Evolutionary conservation across 257 asterid species (phyloP), one percentile per base, ranked within the genome.

Genomic region (Vinca minor): DNA sequence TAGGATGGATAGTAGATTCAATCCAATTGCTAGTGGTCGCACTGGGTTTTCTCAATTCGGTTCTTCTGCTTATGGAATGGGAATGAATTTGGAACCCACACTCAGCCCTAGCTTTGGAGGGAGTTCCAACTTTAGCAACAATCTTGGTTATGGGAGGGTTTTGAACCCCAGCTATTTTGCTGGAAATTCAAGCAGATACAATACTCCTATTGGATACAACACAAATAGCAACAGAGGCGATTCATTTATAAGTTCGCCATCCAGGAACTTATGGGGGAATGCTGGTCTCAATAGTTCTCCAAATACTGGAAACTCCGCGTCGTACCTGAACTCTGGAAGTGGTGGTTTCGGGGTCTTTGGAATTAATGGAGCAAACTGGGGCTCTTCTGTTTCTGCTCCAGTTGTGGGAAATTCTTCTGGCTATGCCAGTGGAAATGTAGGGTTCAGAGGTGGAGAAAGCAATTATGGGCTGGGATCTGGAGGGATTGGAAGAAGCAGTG

Each of bases 271-370:
- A 39, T 80, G 96, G 94, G 94, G 91, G 65, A 88, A 78, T 41
- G 82, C 86, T 35, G 85, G 85, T 35, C 78, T 83, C 50, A 80
- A 76, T 65, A 69, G 61, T 56, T 83, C 94, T 36, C 73, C 83
- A 60, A 78, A 74, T 68, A 66, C 81, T 73, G 83, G 76, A 12
- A 70, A 74, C 65, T 68, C 85, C 18, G 87, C 82, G 68, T 83
- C 94, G 8, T 85, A 73, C 78, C 69, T 82, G 47, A 84, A 83
- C 58, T 83, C 86, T 35, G 89, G 77, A 49, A 81, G 70, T 47
- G 81, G 89, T 58, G 80, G 81, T 21, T 78, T 86, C 49, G 92
- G 93, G 45, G 85, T 82, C 59, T 86, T 84, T 74, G 92, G 92
- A 53, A 82, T 82, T 68, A 82, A 77, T 56, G 78, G 82, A 28